phyloP scores from a whole-genome alignment of 345 rosid species.

The Eucalyptus shirleyi region DNA sequence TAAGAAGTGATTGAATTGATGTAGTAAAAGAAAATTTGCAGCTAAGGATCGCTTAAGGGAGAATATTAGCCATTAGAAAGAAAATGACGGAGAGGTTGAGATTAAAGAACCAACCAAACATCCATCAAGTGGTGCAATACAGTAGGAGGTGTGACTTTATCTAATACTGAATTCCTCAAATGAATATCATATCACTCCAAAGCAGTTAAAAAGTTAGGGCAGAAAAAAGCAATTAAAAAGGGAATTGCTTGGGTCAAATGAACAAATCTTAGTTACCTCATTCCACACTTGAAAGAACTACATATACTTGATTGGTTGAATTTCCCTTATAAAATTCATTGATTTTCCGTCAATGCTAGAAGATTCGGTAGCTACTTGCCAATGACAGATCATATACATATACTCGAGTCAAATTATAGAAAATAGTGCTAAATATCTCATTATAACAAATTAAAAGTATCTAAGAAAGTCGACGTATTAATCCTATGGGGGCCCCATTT shows the following conservation, averaged over 20 bases:
- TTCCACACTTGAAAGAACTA: no score
- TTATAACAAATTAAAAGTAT: neutral
- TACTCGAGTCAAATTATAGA: neutral
- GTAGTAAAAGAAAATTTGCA: neutral
- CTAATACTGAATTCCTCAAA: accelerated
- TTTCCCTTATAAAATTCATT: no score
- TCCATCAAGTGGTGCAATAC: accelerated
- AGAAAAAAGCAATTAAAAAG: no score
- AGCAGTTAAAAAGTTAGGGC: neutral
- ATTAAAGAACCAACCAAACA: neutral
- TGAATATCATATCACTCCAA: neutral
- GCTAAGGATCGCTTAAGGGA: accelerated
- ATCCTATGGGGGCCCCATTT: accelerated
- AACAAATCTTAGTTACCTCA: no score
- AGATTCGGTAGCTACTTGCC: no score
- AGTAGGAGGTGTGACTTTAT: neutral
- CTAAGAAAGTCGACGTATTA: neutral
- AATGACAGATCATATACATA: no score
- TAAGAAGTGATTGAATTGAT: no score
- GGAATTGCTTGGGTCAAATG: no score
- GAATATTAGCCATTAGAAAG: neutral
- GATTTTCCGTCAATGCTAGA: no score
- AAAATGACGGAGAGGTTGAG: neutral
- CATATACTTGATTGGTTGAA: no score
- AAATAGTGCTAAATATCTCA: accelerated